phyloP scores from a whole-genome alignment of 352 stramenopile species.

The Phytophthora boehmeriae region DNA sequence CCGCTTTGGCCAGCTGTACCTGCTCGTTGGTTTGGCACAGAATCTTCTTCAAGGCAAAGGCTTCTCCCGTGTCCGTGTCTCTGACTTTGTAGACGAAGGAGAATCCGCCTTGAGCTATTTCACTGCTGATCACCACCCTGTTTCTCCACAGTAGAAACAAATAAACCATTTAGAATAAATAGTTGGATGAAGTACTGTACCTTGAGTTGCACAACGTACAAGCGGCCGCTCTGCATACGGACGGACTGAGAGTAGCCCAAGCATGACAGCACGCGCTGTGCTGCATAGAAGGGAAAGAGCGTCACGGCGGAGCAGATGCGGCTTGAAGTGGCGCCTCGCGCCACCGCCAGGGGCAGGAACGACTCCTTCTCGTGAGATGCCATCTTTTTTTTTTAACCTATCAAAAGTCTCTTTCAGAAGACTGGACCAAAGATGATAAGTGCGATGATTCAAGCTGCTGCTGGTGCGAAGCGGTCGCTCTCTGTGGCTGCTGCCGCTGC shows the following conservation, averaged over 20 bases:
- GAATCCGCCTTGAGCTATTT: conserved; percentile 88
- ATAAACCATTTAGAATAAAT: too few species aligned
- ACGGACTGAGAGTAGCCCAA: conserved; percentile 73
- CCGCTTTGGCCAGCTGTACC: conserved; percentile 72
- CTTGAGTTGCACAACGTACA: conserved; percentile 42
- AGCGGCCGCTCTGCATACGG: conserved; percentile 76
- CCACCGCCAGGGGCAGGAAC: conserved; percentile 36
- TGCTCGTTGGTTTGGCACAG: conserved; percentile 87
- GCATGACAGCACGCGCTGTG: conserved; percentile 70
- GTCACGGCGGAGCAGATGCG: conserved; percentile 66
- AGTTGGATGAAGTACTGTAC: too few species aligned
- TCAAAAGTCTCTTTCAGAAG: too few species aligned
- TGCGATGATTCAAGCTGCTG: too few species aligned
- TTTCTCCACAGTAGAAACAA: conserved; percentile 3
- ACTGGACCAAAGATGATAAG: too few species aligned
- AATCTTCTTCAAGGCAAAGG: conserved; percentile 91
- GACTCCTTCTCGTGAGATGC: conserved; percentile 32
- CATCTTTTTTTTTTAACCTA: neutral
- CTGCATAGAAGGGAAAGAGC: conserved; percentile 62
- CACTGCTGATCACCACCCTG: conserved; percentile 60
- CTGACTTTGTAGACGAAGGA: conserved; percentile 85
- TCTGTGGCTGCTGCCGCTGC: conserved; percentile 12
- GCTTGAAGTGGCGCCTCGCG: conserved; percentile 17
- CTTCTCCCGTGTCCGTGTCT: conserved; percentile 73
- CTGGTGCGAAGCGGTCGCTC: conserved; percentile 11